Base-by-base conservation (phyloP, 345 rosid genomes). In the Eucalyptus erythrocorys region DNA sequence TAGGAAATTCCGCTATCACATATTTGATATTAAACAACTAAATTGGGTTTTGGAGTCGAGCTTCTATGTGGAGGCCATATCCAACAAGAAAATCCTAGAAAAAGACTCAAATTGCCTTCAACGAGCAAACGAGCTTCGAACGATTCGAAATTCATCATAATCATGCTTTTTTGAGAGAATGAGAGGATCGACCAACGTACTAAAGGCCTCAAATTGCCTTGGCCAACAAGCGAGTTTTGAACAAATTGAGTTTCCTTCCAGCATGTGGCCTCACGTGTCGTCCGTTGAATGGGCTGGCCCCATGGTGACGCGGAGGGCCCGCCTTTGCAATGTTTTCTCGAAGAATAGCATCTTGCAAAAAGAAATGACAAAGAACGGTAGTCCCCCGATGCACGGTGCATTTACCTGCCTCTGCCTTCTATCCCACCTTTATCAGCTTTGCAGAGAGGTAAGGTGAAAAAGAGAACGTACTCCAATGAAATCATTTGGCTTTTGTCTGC, bases 341-440 rank as follows among this genome's bases (percentile, higher is more conserved):
- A 0, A 61, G 34, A 30, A 13, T 6, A 6, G 34, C 71, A 61
- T 61, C 34, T 61, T 30, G 34, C 17, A 64, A 64, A n/a, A 7
- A 13, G 19, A 61, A 30, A 59, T 27, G 66, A 26, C 66, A 11
- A 59, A 27, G 66, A 26, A 59, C 66, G 66, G 5, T 32, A 59
- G 66, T 27, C 32, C 66, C 66, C 1, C n/a, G 66, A 26, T 12
- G 32, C 32, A 10, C n/a, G 14, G 32, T 0, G 66, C 32, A 59
- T 59, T 59, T 12, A 27, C 66, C 32, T 59, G 66, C 32, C 32
- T 12, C 4, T 59, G 66, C 66, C 66, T 59, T 0, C 3, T 59
- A n/a, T 0, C 66, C 66, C 0, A 59, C 66, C 66, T 26, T 11
- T 27, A 11, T 27, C 32, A 0, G 66, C 66, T 59, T 13, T 59